Conservation (phyloP, 352 stramenopile species). For the Phytophthora cactorum region DNA sequence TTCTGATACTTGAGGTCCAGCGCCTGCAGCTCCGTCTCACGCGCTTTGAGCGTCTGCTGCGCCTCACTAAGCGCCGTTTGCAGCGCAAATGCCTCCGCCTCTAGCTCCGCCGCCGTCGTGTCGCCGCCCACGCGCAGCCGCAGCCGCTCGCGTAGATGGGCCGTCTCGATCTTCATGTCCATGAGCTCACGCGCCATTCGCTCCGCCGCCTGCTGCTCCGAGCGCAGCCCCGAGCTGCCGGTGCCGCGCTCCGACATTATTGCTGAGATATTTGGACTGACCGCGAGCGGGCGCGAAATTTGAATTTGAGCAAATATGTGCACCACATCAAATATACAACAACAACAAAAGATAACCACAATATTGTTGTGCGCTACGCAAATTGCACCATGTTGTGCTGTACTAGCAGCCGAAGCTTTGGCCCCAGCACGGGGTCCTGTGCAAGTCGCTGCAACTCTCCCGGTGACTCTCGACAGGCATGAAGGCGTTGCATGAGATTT, state of each 20-base stretch:
- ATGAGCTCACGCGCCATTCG: slow-evolving; percentile 72
- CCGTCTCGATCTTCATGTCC: slow-evolving; percentile 88
- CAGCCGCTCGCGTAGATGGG: slow-evolving; percentile 76
- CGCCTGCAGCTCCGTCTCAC: slow-evolving; percentile 47
- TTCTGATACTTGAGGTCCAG: slow-evolving; percentile 74
- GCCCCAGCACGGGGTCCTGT: slow-evolving; percentile 47
- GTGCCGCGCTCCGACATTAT: slow-evolving; percentile 27
- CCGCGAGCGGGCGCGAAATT: background rate
- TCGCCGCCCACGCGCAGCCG: slow-evolving; percentile 77
- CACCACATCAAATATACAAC: background rate
- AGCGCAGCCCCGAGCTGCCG: slow-evolving; percentile 21
- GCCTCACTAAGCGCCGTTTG: slow-evolving; percentile 60
- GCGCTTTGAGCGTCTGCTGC: slow-evolving; percentile 49
- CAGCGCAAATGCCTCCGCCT: slow-evolving; percentile 79
- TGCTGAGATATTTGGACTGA: background rate
- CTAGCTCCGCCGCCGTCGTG: slow-evolving; percentile 73
- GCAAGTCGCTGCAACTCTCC: slow-evolving; percentile 46
- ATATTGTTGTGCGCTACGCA: slow-evolving; percentile 11
- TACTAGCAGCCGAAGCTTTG: slow-evolving; percentile 63
- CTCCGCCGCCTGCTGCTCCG: slow-evolving; percentile 55
- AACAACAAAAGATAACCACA: too few relatives aligned
- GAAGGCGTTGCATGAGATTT: slow-evolving; percentile 64
- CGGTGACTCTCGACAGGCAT: slow-evolving; percentile 47
- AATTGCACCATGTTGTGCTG: slow-evolving; percentile 69
- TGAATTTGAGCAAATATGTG: slow-evolving; percentile 1